These are phyloP conservation scores for Musa balbisiana DNA, from an alignment of 202 grass and related monocot genomes.

Conservation along the genomic window DNA sequence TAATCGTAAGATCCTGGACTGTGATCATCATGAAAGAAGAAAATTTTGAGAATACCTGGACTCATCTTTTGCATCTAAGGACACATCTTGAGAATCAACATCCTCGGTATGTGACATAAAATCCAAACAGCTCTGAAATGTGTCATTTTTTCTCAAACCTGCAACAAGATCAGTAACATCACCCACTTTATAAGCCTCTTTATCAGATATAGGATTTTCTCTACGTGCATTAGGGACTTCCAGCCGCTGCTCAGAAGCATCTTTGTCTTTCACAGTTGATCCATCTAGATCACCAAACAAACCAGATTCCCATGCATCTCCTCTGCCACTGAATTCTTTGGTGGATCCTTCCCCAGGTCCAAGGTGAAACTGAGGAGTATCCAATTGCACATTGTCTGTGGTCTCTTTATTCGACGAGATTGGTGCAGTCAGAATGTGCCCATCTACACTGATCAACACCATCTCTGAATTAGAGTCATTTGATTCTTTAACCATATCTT, in stretches of 20 bases:
- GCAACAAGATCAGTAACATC: conserved; percentile 13
- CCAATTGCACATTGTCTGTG: conserved; percentile 56
- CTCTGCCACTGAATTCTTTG: conserved; percentile 53
- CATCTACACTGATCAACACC: conserved; percentile 87
- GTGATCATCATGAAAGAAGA: conserved; percentile 1
- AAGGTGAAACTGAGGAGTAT: conserved; percentile 78
- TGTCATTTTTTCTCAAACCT: conserved; percentile 53
- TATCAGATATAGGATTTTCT: conserved; percentile 27
- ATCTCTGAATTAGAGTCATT: conserved; percentile 66
- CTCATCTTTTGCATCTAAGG: conserved; percentile 13
- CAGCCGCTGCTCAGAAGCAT: conserved; percentile 29
- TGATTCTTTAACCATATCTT: conserved; percentile 46
- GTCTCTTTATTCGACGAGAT: conserved; percentile 58
- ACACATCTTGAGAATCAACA: conserved; percentile 39
- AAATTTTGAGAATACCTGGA: conserved; percentile 4
- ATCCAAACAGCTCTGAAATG: conserved; percentile 92
- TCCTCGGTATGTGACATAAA: conserved; percentile 45
- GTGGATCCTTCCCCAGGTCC: conserved; percentile 76
- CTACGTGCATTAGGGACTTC: conserved; percentile 17
- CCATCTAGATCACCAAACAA: conserved; percentile 54
- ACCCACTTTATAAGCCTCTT: conserved; percentile 10
- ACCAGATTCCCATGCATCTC: conserved; percentile 72
- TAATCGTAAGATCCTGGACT: conserved; percentile 24
- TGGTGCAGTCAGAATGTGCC: conserved; percentile 82
- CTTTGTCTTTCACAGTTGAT: conserved; percentile 33